Evolutionary conservation across 78 protist genomes (phyloP), one percentile per base, ranked within the genome.

Genomic region (Capsaspora owczarzaki): DNA sequence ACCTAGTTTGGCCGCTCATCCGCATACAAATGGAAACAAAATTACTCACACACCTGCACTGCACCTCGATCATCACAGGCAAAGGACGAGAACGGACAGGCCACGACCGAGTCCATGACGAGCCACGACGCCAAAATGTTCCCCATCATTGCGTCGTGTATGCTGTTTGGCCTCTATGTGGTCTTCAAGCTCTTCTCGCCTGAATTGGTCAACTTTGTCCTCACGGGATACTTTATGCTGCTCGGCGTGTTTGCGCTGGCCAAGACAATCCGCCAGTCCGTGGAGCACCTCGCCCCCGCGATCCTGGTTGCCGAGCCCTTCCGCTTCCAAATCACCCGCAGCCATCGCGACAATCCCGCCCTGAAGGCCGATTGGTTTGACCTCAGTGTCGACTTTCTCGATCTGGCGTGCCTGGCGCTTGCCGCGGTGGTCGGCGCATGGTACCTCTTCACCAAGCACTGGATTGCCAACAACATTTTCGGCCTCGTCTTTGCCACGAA

Each of bases 391-490:
- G 78, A 81, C 79, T 14, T 19, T 22, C 40, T 33, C n/a, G 63
- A 81, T 22, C 5, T 81, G 10, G 44, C 29, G 33, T 81, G 84
- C 22, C 33, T 43, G 3, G 78, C 23, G 20, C 6, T 61, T 23
- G 63, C 68, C 49, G 38, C 33, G n/a, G 77, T 31, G 44, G n/a
- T 70, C 0, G 76, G 77, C 31, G 63, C 23, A 1, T 12, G 33
- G 47, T 94, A 85, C 69, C 61, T 56, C 16, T 2, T 51, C 41
- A 89, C 91, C 38, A 87, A 85, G 74, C 89, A 94, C 76, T 94
- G 95, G 94, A 66, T 89, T 31, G 91, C 89, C 80, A 92, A 89
- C 81, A 94, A 94, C 84, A n/a, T 92, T 49, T 38, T 94, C 46
- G 97, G 91, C 49, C 38, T 91, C 1, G 33, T 85, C 42, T 84